Conservation (phyloP, 1,284 basidiomycete species). For the Fistulina hepatica region DNA sequence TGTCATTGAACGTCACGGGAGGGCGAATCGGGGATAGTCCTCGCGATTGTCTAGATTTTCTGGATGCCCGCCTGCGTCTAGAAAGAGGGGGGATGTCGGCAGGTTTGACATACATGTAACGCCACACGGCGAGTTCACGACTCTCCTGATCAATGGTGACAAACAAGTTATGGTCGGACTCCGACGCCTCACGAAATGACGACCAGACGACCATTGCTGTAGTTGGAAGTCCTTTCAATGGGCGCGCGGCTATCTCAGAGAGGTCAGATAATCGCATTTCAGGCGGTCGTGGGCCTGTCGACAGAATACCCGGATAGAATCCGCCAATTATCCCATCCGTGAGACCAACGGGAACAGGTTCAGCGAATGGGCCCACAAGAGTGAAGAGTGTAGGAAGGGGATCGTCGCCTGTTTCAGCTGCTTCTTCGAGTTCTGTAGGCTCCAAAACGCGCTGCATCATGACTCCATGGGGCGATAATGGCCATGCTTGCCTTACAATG, state of each 20-base stretch:
- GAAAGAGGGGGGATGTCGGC: constrained; percentile 35
- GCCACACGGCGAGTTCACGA: constrained; percentile 51
- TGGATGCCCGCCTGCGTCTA: too few species aligned
- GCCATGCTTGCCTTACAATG: constrained; percentile 68
- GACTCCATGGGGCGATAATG: constrained; percentile 63
- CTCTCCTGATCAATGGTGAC: constrained; percentile 47
- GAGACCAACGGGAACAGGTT: constrained; percentile 59
- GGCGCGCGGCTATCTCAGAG: not conserved
- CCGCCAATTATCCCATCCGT: constrained; percentile 46
- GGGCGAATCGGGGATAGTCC: too few species aligned
- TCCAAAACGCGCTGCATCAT: constrained; percentile 71
- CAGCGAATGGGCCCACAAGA: constrained; percentile 65
- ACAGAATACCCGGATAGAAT: constrained; percentile 4
- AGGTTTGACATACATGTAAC: constrained; percentile 54
- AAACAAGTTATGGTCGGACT: constrained; percentile 35
- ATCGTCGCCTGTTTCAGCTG: constrained; percentile 44
- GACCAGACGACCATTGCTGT: not conserved
- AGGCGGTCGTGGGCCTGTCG: not conserved
- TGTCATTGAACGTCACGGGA: too few species aligned
- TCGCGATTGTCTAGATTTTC: too few species aligned
- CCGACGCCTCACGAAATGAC: not conserved
- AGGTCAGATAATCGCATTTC: not conserved
- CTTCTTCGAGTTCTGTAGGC: constrained; percentile 53
- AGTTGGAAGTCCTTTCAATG: not conserved
- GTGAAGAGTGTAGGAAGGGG: constrained; percentile 66